Conservation (phyloP, 768 basidiomycete genomes). For the Suillus brevipes region DNA sequence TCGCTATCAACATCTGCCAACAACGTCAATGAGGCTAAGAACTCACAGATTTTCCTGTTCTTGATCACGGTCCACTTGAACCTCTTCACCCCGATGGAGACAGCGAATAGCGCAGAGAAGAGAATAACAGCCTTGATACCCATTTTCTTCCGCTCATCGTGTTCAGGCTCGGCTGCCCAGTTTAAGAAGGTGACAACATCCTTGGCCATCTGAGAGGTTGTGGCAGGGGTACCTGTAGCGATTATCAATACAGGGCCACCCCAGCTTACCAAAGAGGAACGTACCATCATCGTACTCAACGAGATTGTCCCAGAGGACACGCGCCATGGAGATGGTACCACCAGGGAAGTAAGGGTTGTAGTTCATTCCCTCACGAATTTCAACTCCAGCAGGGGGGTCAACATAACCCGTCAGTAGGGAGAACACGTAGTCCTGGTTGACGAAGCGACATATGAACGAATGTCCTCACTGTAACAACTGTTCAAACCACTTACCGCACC, state of each 20-base stretch:
- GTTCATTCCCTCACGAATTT: conserved; percentile 96
- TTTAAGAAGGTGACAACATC: conserved; percentile 93
- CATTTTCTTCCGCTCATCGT: conserved; percentile 96
- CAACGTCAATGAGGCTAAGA: not conserved
- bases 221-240: conserved; percentile 83
- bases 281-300: conserved; percentile 95
- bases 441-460: conserved; percentile 9
- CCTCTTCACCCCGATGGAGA: conserved; percentile 89
- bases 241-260: conserved; percentile 12
- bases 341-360: conserved; percentile 99
- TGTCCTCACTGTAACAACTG: not conserved
- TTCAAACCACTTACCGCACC: conserved; percentile 67
- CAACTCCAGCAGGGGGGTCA: conserved; percentile 93
- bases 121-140: conserved; percentile 95
- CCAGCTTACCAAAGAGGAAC: conserved; percentile 19
- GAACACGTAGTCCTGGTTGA: conserved; percentile 88
- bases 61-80: conserved; percentile 95
- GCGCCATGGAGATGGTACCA: conserved; percentile 97
- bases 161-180: conserved; percentile 98
- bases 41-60: conserved; percentile 88
- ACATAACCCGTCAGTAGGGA: conserved; percentile 96
- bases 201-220: conserved; percentile 98
- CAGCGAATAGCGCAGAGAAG: conserved; percentile 77
- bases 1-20: conserved; percentile 13
- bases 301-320: conserved; percentile 91